Evolutionary conservation across 768 basidiomycete genomes (phyloP).

Genomic region (Pleurotus sapidus): DNA sequence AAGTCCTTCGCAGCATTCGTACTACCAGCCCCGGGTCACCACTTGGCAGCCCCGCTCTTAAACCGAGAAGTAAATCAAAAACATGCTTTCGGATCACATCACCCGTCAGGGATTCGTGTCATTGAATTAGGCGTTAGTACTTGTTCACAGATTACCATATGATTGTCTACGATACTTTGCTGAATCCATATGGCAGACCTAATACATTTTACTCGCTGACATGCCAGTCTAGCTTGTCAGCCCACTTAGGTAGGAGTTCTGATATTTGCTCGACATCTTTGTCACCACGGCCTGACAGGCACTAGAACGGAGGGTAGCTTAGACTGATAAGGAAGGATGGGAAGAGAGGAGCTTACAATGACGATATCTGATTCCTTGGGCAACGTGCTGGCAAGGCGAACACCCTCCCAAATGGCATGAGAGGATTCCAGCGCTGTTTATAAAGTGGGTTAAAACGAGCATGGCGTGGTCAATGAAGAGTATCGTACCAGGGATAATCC

Average conservation of each 20-base stretch:
- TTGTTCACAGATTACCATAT: no score
- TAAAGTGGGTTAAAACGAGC: not conserved
- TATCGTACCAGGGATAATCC: slow-evolving; percentile 87
- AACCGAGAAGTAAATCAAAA: no score
- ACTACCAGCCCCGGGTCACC: no score
- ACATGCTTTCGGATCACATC: no score
- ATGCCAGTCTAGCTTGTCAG: slow-evolving; percentile 92
- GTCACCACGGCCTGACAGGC: slow-evolving; percentile 92
- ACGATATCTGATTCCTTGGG: slow-evolving; percentile 86
- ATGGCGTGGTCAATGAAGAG: not conserved
- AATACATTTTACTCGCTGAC: slow-evolving; percentile 25
- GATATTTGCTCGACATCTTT: slow-evolving; percentile 98
- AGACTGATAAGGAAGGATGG: not conserved
- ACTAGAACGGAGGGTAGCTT: slow-evolving; percentile 39
- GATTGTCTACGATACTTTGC: no score
- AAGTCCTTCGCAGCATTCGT: no score
- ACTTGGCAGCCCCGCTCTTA: no score
- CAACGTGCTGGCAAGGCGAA: slow-evolving; percentile 80
- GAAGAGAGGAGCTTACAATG: slow-evolving; percentile 57
- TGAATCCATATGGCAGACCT: no score
- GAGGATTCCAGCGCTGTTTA: slow-evolving; percentile 84
- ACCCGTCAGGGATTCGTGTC: no score
- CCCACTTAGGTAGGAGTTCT: slow-evolving; percentile 94
- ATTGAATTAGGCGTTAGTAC: no score
- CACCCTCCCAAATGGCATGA: slow-evolving; percentile 93